Percentiles rank a stretch among this genome's conserved stretches.
Evolutionary conservation across 805 yeast species (phyloP).

Genomic region (Saccharomyces kudriavzevii): DNA sequence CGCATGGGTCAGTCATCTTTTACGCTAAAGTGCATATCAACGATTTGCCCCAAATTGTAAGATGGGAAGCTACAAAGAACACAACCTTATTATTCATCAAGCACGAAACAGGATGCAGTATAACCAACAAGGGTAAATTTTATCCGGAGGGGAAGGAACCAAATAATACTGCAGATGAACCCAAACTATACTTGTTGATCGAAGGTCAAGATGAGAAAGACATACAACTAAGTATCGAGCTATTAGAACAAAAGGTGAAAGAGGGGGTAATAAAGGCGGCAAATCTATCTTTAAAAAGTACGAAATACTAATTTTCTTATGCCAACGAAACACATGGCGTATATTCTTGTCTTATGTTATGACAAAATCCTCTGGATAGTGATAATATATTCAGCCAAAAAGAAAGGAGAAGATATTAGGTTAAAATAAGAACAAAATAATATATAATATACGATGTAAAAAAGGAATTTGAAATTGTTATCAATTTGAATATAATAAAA

Average conservation of each 20-base stretch:
- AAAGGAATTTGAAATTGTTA: neutral
- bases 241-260: slow-evolving; percentile 46
- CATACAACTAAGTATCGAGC: slow-evolving; percentile 50
- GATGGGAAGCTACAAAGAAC: slow-evolving; percentile 71
- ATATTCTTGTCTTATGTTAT: neutral
- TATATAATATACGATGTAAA: neutral
- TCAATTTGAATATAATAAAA: slow-evolving; percentile 1
- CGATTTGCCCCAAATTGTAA: slow-evolving; percentile 72
- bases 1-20: slow-evolving; percentile 48
- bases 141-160: slow-evolving; percentile 56
- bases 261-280: slow-evolving; percentile 48
- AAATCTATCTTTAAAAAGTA: slow-evolving; percentile 37
- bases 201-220: slow-evolving; percentile 62
- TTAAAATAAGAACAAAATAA: neutral
- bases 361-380: neutral
- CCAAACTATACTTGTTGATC: slow-evolving; percentile 66
- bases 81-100: slow-evolving; percentile 55
- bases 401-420: slow-evolving; percentile 1
- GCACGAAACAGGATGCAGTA: slow-evolving; percentile 65
- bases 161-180: slow-evolving; percentile 48
- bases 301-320: slow-evolving; percentile 37
- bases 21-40: slow-evolving; percentile 70
- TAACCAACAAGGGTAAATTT: slow-evolving; percentile 75
- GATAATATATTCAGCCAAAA: neutral
- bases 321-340: slow-evolving; percentile 4